Evolutionary conservation across 805 yeast genomes (phyloP), one percentile per base, ranked within the genome.

Genomic region (Candida broadrunensis): DNA sequence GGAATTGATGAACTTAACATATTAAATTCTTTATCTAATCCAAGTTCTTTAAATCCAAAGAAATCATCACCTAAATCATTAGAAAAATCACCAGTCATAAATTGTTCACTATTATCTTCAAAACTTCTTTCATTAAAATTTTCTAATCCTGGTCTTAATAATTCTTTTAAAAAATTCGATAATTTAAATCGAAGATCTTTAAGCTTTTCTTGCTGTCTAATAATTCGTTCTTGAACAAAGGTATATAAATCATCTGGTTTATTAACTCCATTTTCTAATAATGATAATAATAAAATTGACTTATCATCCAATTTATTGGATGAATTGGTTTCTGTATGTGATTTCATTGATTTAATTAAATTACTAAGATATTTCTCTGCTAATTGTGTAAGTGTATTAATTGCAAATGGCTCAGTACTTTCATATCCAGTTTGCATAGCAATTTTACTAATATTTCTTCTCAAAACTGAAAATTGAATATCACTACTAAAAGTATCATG

Each of bases 31-130:
- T 84, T 87, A 54, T 91, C 98, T 39, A 93, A 67, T 0, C 99
- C 99, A 36, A 93, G 70, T 49, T 91, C 98, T 56, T 78, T 85
- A 71, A 93, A 95, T 0, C 99, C 99, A 67, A 95, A 95, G 74
- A 90, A 93, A 65, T 93, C 99, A 53, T 91, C 99, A 5, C 98
- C 99, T 29, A 93, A 67, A 45, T 90, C 97, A 52, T 79, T 84
- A 1, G 97, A 85, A 60, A 93, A 93, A 54, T 90, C 97, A 43
- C 99, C 99, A 23, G 93, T 85, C 49, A 91, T 65, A 58, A 90
- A 93, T 61, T 91, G 96, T 48, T 93, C 97, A 53, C 96, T 85
- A 54, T 88, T 87, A 56, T 95, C 99, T 29, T 70, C 80, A 60
- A 93, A 93, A 48, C 81, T 85, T 39, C 77, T 75, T 55, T 90